Evolutionary conservation across 345 rosid genomes (phyloP), one percentile per base, ranked within the genome.

Genomic region (Eutrema yunnanense): DNA sequence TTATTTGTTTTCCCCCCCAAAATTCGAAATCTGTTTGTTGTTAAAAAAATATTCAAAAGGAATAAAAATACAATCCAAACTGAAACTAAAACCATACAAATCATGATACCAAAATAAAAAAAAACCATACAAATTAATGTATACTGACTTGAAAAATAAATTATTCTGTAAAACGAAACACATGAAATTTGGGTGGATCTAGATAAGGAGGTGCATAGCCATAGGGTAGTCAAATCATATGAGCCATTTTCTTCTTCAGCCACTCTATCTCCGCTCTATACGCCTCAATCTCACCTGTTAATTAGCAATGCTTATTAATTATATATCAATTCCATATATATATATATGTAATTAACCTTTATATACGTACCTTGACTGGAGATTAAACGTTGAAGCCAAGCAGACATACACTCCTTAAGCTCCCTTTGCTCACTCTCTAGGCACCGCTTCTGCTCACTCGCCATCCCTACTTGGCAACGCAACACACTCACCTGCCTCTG

Each of bases 391-490:
- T 67, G 56, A 32, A 9, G 0, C 19, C 41, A 27, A 44, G 26
- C 56, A 59, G 41, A 14, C 4, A 53, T 3, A 26, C 8, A 6
- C 34, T 59, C 33, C 40, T 61, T 34, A 27, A 61, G 49, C 14
- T 68, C 57, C 6, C 1, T 43, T 34, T 43, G 26, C 13, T 75
- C 43, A 37, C 1, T 37, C 19, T 65, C 62, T 14, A 47, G 30
- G 60, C 0, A 2, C 33, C 10, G 42, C 50, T 61, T 48, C 10
- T 9, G n/a, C 16, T 71, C 52, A 19, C 30, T 67, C 42, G 34
- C 75, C 36, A 58, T 79, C 32, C n/a, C 40, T 30, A 41, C 7
- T 58, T 30, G 51, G 50, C 75, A 71, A 72, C 80, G 26, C 67
- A 46, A 74, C 80, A 59, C 68, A 37, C 16, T 46, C 58, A 37